A percentile compares a stretch with the other conserved stretches of the same genome.
Evolutionary conservation across 371 early-diverging fungal genomes (phyloP).

Genomic region (Rhizoclosmatium hyalinum): DNA sequence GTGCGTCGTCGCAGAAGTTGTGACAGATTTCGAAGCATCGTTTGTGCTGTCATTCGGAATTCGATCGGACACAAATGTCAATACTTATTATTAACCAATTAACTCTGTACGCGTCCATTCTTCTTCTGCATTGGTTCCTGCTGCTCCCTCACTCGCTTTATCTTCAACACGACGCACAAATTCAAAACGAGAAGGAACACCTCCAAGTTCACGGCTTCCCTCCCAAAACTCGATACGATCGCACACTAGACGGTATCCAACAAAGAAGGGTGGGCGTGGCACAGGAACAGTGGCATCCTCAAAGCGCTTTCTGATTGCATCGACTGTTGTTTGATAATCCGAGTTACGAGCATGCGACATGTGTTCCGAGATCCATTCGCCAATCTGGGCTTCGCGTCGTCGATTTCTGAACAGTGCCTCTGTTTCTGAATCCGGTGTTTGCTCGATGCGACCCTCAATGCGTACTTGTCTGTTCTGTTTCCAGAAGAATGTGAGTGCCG

Average conservation of each 20-base stretch:
- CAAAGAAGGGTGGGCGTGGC: constrained; percentile 52
- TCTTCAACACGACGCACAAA: no score
- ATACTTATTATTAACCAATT: no score
- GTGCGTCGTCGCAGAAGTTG: no score
- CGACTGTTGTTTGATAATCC: constrained; percentile 33
- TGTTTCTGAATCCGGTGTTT: constrained; percentile 35
- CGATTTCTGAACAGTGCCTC: constrained; percentile 51
- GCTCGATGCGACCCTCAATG: constrained; percentile 51
- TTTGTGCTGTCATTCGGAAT: no score
- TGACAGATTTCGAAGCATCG: no score
- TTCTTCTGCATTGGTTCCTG: no score
- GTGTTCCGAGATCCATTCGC: constrained; percentile 48
- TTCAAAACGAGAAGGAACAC: no score
- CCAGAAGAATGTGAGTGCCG: constrained; percentile 51
- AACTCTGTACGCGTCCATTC: no score
- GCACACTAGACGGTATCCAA: constrained; percentile 49
- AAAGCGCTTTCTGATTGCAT: constrained; percentile 30
- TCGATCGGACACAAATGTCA: no score
- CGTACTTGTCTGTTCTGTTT: constrained; percentile 44
- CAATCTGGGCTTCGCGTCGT: constrained; percentile 47
- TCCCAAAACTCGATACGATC: constrained; percentile 60
- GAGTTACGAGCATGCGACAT: constrained; percentile 27
- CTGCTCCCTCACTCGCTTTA: no score
- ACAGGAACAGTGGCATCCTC: constrained; percentile 32
- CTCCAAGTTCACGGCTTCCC: constrained; percentile 27